These are phyloP conservation scores for Argentina anserina DNA, from an alignment of 306 rosid species.

Conservation along the genomic window DNA sequence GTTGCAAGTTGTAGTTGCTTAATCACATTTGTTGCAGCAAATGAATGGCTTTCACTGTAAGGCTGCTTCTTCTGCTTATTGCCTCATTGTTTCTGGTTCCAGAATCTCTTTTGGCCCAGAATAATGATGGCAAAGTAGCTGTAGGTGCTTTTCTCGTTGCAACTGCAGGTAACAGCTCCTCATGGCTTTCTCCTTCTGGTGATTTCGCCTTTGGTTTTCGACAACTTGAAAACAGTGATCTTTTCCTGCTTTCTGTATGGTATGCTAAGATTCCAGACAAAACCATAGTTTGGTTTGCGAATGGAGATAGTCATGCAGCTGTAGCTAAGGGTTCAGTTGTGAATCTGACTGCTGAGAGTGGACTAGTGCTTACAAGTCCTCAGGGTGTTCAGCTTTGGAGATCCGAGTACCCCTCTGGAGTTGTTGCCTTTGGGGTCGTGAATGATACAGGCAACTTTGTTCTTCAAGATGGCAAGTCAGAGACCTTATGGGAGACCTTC, in stretches of 20 bases:
- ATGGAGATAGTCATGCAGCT: not conserved
- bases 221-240: not conserved
- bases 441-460: constrained; percentile 19
- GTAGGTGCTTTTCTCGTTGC: constrained; percentile 36
- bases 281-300: constrained; percentile 43
- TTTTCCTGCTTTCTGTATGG: constrained; percentile 50
- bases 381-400: constrained; percentile 9
- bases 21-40: not conserved
- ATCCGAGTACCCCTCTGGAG: not conserved
- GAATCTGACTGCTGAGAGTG: not conserved
- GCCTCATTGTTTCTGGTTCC: constrained; percentile 23
- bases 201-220: constrained; percentile 59
- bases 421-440: not conserved
- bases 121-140: constrained; percentile 4
- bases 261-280: constrained; percentile 33
- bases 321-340: constrained; percentile 32
- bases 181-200: constrained; percentile 35
- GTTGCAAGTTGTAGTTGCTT: not conserved
- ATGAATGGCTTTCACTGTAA: not conserved
- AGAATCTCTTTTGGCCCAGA: constrained; percentile 30
- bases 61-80: constrained; percentile 1
- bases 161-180: constrained; percentile 4
- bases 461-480: not conserved
- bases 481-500: constrained; percentile 26
- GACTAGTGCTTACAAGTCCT: constrained; percentile 7